Evolutionary conservation across 768 basidiomycete genomes (phyloP), one percentile per base, ranked within the genome.

Genomic region (Tricholoma sp.): DNA sequence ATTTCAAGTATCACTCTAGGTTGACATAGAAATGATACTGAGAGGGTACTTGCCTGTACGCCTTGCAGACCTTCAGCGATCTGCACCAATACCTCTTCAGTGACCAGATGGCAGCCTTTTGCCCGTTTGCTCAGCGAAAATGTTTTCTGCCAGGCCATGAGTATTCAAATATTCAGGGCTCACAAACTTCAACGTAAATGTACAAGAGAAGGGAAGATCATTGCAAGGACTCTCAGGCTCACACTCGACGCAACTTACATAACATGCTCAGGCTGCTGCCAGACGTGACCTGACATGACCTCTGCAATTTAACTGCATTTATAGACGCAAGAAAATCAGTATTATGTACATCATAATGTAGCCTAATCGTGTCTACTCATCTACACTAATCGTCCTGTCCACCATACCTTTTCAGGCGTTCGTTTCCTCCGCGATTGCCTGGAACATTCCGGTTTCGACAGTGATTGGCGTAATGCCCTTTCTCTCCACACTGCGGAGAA

Each of bases 381-480:
- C 28, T 13, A 13, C 15, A 28, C 9, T 49, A 29, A 32, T 49
- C 47, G n/a, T 61, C 61, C 41, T 55, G 39, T 29, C 59, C 62
- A 50, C 74, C 75, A 67, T 70, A 78, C 63, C 73, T 70, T 63
- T 75, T 76, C n/a, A 69, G 57, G 44, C 80, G 78, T 61, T 91
- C 90, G 48, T 85, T 72, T 7, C 94, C 94, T 55, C 94, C 94
- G 50, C 94, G 80, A 68, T 91, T 93, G 11, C 94, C 94, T 28
- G 94, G 94, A 20, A 93, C 88, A 68, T 94, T 94, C 55, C 89
- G 76, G 69, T 94, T 94, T 41, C 88, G 83, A 71, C 95, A 97
- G 63, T 91, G 86, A 68, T 97, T 96, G 17, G 95, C 95, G 66
- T 96, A 96, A 67, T 98, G 96, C 1, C 96, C 96, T 62, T 89